A percentile compares a stretch with the other conserved stretches of the same genome.
phyloP scores from a whole-genome alignment of 2,329 filamentous ascomycete species.

The Claviceps maximensis region DNA sequence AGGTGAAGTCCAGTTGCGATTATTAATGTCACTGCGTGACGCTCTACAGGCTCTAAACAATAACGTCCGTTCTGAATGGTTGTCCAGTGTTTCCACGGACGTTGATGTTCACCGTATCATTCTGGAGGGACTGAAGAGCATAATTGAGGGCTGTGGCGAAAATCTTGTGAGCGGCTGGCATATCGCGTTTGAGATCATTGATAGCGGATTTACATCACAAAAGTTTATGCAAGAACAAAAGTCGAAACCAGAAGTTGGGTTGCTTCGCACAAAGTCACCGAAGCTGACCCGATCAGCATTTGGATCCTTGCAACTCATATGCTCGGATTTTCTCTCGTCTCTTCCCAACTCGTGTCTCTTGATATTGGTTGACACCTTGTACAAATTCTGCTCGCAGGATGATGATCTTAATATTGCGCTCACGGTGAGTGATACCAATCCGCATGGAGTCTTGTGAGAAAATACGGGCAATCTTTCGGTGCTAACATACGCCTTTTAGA shows the following conservation, averaged over 20 bases:
- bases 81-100: conserved; percentile 50
- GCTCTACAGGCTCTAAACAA: conserved; percentile 44
- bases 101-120: conserved; percentile 69
- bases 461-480: neutral
- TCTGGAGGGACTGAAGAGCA: conserved; percentile 65
- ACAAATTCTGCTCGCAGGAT: conserved; percentile 76
- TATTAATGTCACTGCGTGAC: conserved; percentile 52
- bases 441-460: neutral
- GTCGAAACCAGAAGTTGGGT: conserved; percentile 16
- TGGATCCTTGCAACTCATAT: conserved; percentile 78
- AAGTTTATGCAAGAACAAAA: conserved; percentile 19
- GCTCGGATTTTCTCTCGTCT: conserved; percentile 79
- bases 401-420: conserved; percentile 92
- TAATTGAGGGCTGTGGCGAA: conserved; percentile 83
- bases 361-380: conserved; percentile 73
- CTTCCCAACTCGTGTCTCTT: conserved; percentile 59
- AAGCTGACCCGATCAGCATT: conserved; percentile 79
- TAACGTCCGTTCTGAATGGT: conserved; percentile 36
- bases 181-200: conserved; percentile 71
- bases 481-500: conserved; percentile 32
- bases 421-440: conserved; percentile 43
- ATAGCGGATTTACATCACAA: conserved; percentile 56
- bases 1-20: conserved; percentile 54
- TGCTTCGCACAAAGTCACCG: conserved; percentile 46
- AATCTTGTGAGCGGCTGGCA: conserved; percentile 73